A percentile compares a stretch with the other conserved stretches of the same genome.
These are phyloP conservation scores for Alnus glutinosa DNA, from an alignment of 306 rosid species.

Conservation along the genomic window DNA sequence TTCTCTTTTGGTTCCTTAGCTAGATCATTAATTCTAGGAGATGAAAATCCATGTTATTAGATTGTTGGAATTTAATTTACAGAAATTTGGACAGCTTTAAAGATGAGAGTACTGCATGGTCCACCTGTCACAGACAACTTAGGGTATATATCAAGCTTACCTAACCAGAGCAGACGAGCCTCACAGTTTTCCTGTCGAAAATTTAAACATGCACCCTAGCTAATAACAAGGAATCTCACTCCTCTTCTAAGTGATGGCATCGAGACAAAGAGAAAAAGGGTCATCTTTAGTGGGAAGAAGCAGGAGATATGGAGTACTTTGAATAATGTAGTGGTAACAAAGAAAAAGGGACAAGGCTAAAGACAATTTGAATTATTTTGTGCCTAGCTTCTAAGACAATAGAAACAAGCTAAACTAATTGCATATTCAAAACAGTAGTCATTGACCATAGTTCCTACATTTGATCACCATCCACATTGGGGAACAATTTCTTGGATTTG, in stretches of 20 bases:
- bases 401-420: not conserved
- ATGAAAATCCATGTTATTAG: no score
- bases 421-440: not conserved
- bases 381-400: not conserved
- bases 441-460: not conserved
- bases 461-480: not conserved
- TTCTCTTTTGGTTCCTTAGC: not conserved
- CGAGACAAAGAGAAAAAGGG: not conserved
- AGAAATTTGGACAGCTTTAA: no score
- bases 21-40: not conserved
- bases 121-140: no score
- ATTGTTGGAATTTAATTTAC: no score
- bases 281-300: not conserved
- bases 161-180: no score
- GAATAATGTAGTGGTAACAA: not conserved
- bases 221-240: no score
- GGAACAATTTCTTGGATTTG: not conserved
- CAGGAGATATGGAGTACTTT: not conserved
- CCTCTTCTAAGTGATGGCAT: not conserved
- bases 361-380: constrained; percentile 8
- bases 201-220: no score
- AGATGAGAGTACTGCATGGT: no score
- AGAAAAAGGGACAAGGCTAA: not conserved
- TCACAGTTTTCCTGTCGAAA: no score
- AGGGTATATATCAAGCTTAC: no score